Conservation (phyloP, 352 stramenopile species). For the Blastocystis sp. region DNA sequence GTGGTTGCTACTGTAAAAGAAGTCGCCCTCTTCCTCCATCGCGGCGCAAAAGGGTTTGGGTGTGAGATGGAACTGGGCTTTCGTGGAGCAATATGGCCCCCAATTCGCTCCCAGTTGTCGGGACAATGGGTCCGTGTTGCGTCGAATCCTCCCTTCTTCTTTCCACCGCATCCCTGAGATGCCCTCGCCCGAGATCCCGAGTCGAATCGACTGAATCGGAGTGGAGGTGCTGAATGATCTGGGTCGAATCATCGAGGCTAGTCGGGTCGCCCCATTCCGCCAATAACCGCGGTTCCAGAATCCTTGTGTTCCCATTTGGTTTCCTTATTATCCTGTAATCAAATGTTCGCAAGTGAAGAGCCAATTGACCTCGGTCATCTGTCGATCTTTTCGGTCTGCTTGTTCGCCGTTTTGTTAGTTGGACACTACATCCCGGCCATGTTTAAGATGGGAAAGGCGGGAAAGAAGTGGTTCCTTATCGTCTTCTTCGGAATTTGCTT, state of each 20-base stretch:
- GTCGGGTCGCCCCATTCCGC: neutral
- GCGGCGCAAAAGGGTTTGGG: too few relatives aligned
- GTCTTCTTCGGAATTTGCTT: slow-evolving; percentile 51
- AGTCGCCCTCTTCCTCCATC: neutral
- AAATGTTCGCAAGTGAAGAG: slow-evolving; percentile 26
- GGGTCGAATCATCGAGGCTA: slow-evolving; percentile 50
- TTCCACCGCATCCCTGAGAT: too few relatives aligned
- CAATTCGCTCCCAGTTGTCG: too few relatives aligned
- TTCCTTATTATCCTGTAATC: slow-evolving; percentile 18
- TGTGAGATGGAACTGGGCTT: too few relatives aligned
- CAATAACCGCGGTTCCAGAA: slow-evolving; percentile 8
- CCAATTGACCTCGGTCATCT: neutral
- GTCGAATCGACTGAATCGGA: too few relatives aligned
- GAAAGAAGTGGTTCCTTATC: slow-evolving; percentile 44
- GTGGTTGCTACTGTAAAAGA: slow-evolving; percentile 12
- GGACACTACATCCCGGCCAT: slow-evolving; percentile 38
- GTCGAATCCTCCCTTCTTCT: too few relatives aligned
- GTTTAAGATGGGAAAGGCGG: slow-evolving; percentile 40
- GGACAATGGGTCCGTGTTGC: too few relatives aligned
- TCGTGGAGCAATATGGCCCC: too few relatives aligned
- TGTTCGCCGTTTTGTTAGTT: slow-evolving; percentile 49
- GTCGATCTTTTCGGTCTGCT: neutral
- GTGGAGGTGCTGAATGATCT: too few relatives aligned
- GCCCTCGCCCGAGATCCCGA: too few relatives aligned
- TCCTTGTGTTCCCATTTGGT: slow-evolving; percentile 45